Conservation (phyloP, 176 grass and related monocot genomes). For the Leersia perrieri region DNA sequence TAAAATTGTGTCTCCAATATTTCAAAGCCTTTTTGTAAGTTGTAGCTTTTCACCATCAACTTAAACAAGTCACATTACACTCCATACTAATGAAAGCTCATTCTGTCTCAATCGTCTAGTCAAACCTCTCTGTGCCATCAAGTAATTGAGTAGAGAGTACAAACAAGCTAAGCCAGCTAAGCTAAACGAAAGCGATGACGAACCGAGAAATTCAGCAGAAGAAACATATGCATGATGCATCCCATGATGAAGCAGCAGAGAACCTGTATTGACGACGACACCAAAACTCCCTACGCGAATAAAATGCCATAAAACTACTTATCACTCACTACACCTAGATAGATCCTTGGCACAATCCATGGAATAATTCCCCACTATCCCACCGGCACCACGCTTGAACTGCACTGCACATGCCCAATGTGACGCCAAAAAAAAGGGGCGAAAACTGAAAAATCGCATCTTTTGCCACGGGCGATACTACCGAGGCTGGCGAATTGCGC, state of each 20-base stretch:
- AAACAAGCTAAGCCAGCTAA: slow-evolving; percentile 28
- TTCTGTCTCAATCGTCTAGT: slow-evolving; percentile 1
- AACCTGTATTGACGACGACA: slow-evolving; percentile 18
- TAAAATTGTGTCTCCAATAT: background rate
- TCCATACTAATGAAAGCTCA: background rate
- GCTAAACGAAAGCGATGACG: slow-evolving; percentile 34
- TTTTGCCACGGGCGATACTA: slow-evolving; percentile 55
- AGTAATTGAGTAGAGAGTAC: background rate
- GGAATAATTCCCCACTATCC: slow-evolving; percentile 25
- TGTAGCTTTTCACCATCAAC: background rate
- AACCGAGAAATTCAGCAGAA: slow-evolving; percentile 20
- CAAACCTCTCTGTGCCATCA: slow-evolving; percentile 24
- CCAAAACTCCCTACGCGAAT: slow-evolving; percentile 6
- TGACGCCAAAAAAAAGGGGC: slow-evolving; percentile 31
- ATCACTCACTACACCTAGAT: slow-evolving; percentile 6
- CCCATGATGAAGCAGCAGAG: slow-evolving; percentile 12
- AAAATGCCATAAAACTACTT: background rate
- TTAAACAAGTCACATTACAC: background rate
- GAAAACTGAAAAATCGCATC: slow-evolving; percentile 29
- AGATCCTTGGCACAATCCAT: slow-evolving; percentile 38
- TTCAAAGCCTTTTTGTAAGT: slow-evolving; percentile 1
- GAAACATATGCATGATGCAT: slow-evolving; percentile 35
- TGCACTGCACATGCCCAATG: slow-evolving; percentile 10
- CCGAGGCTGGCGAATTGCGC: slow-evolving; percentile 50
- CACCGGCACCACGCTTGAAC: slow-evolving; percentile 28